A percentile compares a stretch with the other conserved stretches of the same genome.
These are phyloP conservation scores for Tulasnella sp. DNA, from an alignment of 768 basidiomycete species.

Conservation along the genomic window DNA sequence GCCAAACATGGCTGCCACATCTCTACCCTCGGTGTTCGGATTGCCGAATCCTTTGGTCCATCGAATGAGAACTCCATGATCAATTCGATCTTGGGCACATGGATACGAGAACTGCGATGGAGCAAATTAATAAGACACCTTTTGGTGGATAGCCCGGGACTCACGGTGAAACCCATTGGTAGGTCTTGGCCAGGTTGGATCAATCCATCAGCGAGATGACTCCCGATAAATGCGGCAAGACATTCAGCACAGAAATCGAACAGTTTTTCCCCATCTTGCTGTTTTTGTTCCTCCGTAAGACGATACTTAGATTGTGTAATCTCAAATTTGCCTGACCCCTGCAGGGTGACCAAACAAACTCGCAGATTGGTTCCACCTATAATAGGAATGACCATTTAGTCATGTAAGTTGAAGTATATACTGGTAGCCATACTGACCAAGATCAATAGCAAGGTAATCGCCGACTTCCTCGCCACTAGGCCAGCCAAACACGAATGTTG, in stretches of 20 bases:
- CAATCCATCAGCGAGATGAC: slow-evolving; percentile 32
- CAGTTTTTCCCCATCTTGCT: slow-evolving; percentile 86
- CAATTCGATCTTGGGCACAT: slow-evolving; percentile 85
- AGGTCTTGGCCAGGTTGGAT: slow-evolving; percentile 34
- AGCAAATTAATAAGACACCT: background rate
- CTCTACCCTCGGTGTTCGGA: slow-evolving; percentile 76
- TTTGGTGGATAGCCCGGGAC: slow-evolving; percentile 26
- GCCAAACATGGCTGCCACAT: slow-evolving; percentile 90
- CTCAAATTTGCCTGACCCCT: slow-evolving; percentile 92
- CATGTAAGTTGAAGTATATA: background rate
- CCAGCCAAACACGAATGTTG: slow-evolving; percentile 94
- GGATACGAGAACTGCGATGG: slow-evolving; percentile 77
- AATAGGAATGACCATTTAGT: background rate
- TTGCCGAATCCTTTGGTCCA: slow-evolving; percentile 99
- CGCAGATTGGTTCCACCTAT: slow-evolving; percentile 93
- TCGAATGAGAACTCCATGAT: slow-evolving; percentile 85
- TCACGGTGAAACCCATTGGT: slow-evolving; percentile 85
- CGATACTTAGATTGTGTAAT: slow-evolving; percentile 97
- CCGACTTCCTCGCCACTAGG: slow-evolving; percentile 82
- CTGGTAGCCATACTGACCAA: slow-evolving; percentile 41
- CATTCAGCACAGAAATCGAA: slow-evolving; percentile 98
- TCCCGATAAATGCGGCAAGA: slow-evolving; percentile 71
- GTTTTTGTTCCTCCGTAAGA: slow-evolving; percentile 94
- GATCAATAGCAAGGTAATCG: slow-evolving; percentile 80
- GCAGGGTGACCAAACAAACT: slow-evolving; percentile 86